phyloP scores from a whole-genome alignment of 345 rosid genomes.

The Syzygium jambos region DNA sequence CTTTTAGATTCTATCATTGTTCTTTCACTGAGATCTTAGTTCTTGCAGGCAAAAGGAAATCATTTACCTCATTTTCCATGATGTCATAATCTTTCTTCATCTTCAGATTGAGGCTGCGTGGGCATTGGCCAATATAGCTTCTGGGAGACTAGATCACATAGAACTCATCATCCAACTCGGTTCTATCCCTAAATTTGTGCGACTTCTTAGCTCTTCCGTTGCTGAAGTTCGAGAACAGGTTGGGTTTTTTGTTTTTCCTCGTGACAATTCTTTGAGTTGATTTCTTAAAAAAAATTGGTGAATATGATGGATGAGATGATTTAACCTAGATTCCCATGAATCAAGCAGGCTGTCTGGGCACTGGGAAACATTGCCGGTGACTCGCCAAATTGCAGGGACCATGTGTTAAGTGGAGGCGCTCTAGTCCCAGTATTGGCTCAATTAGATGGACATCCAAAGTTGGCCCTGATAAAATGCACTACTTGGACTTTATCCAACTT shows the following conservation, averaged over 20 bases:
- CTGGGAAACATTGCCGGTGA: constrained; percentile 54
- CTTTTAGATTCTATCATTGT: neutral
- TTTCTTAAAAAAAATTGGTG: neutral
- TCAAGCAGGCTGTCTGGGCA: constrained; percentile 45
- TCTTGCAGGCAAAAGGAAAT: neutral
- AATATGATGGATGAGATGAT: neutral
- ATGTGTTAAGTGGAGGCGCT: constrained; percentile 37
- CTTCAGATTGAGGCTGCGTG: constrained; percentile 71
- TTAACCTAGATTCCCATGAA: neutral
- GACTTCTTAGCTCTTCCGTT: constrained; percentile 52
- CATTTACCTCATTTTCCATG: neutral
- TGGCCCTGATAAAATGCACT: constrained; percentile 30
- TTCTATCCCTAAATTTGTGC: constrained; percentile 64
- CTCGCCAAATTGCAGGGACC: constrained; percentile 35
- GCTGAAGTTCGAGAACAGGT: constrained; percentile 81
- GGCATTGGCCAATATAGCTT: constrained; percentile 76
- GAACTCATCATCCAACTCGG: constrained; percentile 54
- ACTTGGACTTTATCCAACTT: constrained; percentile 52
- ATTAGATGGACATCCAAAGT: constrained; percentile 25
- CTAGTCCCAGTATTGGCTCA: constrained; percentile 32
- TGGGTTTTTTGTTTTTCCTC: neutral
- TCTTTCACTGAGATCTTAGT: neutral
- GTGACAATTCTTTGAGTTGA: neutral
- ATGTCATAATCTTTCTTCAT: neutral
- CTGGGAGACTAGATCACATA: constrained; percentile 62